Evolutionary conservation across 2,329 filamentous ascomycete species (phyloP).

Genomic region (Dothistroma septosporum): DNA sequence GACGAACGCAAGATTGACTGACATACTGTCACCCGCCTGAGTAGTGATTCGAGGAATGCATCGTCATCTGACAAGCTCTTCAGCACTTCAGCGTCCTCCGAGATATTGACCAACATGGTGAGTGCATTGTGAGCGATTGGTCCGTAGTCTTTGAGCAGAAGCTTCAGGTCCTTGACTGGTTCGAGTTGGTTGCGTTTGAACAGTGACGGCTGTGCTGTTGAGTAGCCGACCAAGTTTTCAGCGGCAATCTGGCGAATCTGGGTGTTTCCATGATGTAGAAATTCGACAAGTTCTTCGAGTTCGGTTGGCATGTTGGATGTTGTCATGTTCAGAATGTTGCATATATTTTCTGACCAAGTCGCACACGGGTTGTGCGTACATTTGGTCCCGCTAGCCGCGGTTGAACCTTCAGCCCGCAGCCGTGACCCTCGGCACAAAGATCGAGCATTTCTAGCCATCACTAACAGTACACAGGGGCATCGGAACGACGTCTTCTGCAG

Average conservation of each 20-base stretch:
- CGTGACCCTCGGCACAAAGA: too few species aligned
- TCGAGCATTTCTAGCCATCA: too few species aligned
- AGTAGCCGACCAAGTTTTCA: constrained; percentile 82
- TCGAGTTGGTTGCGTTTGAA: constrained; percentile 79
- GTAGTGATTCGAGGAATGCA: constrained; percentile 69
- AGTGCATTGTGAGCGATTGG: constrained; percentile 90
- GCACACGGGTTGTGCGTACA: neutral
- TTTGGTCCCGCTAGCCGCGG: neutral
- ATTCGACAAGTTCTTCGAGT: constrained; percentile 72
- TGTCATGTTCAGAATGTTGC: neutral
- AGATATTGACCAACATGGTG: constrained; percentile 83
- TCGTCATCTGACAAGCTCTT: constrained; percentile 72
- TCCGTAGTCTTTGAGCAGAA: constrained; percentile 81
- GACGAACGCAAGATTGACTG: constrained; percentile 44
- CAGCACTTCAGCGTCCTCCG: constrained; percentile 71
- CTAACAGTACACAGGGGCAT: too few species aligned
- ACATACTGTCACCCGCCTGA: constrained; percentile 72
- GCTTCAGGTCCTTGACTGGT: constrained; percentile 81
- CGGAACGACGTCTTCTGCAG: too few species aligned
- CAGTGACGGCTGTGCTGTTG: constrained; percentile 67
- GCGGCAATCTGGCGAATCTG: constrained; percentile 82
- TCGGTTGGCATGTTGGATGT: constrained; percentile 44
- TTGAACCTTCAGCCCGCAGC: too few species aligned
- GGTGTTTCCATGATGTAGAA: constrained; percentile 86
- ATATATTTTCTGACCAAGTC: neutral